Conservation (phyloP, 2,329 filamentous ascomycete genomes). For the Trichocomaceae sp. region DNA sequence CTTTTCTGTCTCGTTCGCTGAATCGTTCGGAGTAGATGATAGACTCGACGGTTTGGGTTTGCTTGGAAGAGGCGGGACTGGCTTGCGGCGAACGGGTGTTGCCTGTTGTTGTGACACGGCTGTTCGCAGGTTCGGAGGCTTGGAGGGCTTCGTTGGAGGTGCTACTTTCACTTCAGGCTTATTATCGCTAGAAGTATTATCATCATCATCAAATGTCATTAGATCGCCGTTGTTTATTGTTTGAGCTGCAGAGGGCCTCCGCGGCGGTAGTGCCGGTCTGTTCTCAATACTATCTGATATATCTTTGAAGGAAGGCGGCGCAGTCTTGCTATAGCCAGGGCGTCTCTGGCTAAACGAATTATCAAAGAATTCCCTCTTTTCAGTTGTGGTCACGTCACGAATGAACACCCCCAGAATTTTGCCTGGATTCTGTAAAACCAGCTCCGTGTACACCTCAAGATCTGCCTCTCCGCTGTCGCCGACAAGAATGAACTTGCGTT, state of each 20-base stretch:
- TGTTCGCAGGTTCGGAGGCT: constrained; percentile 38
- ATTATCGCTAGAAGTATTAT: constrained; percentile 26
- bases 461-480: constrained; percentile 97
- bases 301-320: constrained; percentile 24
- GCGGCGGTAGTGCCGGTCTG: constrained; percentile 36
- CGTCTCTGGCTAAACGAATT: constrained; percentile 41
- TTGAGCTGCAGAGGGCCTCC: constrained; percentile 22
- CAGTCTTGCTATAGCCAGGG: constrained; percentile 12
- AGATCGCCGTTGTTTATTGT: constrained; percentile 15
- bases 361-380: constrained; percentile 71
- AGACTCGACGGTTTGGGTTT: constrained; percentile 29
- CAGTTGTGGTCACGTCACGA: constrained; percentile 81
- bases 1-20: constrained; percentile 16
- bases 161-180: constrained; percentile 17
- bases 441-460: constrained; percentile 91
- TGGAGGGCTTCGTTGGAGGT: constrained; percentile 40
- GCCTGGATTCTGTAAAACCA: constrained; percentile 76
- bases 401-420: constrained; percentile 86
- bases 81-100: constrained; percentile 25
- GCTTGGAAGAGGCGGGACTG: constrained; percentile 31
- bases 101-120: constrained; percentile 21
- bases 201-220: constrained; percentile 24
- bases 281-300: constrained; percentile 23
- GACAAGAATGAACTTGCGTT: constrained; percentile 81
- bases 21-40: constrained; percentile 16